Conservation (phyloP, 2,329 filamentous ascomycete species). For the Septoria petroselini region DNA sequence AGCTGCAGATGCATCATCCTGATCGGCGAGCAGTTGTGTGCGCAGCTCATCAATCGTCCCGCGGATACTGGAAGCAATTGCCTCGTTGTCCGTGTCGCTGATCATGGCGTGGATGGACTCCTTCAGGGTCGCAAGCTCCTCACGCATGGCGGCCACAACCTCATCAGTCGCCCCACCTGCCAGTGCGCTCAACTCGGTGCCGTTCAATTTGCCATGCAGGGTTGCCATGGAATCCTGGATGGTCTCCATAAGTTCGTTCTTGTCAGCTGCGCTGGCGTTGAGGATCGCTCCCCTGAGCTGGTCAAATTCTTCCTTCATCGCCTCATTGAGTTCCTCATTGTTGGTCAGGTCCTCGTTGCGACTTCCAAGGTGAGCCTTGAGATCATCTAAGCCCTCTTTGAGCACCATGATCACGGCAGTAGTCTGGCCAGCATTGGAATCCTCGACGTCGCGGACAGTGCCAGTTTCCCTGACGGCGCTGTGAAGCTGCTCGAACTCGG, state of each 20-base stretch:
- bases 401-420: conserved; percentile 35
- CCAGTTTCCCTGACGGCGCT: conserved; percentile 49
- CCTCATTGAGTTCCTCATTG: conserved; percentile 56
- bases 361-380: conserved; percentile 30
- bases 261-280: conserved; percentile 53
- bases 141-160: conserved; percentile 51
- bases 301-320: conserved; percentile 78
- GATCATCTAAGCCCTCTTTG: conserved; percentile 35
- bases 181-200: conserved; percentile 34
- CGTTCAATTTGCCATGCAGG: conserved; percentile 46
- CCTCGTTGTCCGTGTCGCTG: conserved; percentile 50
- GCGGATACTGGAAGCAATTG: conserved; percentile 66
- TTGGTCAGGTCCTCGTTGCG: conserved; percentile 30
- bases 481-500: conserved; percentile 61
- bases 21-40: conserved; percentile 39
- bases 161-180: conserved; percentile 44
- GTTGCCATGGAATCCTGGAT: conserved; percentile 53
- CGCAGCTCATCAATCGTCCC: conserved; percentile 46
- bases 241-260: conserved; percentile 61
- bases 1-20: conserved; percentile 43
- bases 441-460: conserved; percentile 35
- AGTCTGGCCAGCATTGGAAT: conserved; percentile 25
- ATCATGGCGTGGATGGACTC: conserved; percentile 56
- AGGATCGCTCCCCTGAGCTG: conserved; percentile 76
- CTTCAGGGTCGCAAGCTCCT: conserved; percentile 60